A percentile compares a stretch with the other conserved stretches of the same genome.
Conservation (phyloP, 148 eudicot genomes). For the Cornus controversa region DNA sequence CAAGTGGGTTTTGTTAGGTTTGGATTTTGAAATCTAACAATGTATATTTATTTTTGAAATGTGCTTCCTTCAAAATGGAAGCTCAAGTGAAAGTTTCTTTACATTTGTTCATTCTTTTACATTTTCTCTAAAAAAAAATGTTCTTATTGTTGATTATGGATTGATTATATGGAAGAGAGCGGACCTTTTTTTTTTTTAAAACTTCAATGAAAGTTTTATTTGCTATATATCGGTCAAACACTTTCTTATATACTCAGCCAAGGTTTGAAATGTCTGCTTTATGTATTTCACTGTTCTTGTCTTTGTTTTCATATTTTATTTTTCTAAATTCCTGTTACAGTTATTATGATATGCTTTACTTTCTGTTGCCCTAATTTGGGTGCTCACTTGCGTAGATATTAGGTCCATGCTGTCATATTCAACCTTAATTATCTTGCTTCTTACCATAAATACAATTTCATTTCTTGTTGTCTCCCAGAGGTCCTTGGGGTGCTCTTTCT, state of each 20-base stretch:
- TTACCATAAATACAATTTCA: neutral
- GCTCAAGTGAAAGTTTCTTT: neutral
- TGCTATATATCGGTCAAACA: neutral
- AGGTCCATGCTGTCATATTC: neutral
- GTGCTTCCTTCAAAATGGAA: neutral
- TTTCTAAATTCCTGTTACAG: neutral
- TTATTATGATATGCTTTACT: neutral
- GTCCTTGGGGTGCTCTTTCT: constrained; percentile 94
- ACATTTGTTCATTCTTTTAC: neutral
- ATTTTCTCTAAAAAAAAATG: neutral
- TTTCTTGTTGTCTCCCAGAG: constrained; percentile 42
- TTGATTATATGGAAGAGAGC: neutral
- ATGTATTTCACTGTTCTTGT: neutral
- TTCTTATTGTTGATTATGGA: too few species aligned
- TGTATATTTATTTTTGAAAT: neutral
- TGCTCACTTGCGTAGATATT: neutral
- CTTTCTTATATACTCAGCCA: neutral
- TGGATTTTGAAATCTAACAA: neutral
- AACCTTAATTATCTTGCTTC: constrained; percentile 1
- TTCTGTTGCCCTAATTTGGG: neutral
- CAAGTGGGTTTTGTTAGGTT: neutral
- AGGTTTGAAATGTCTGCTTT: neutral
- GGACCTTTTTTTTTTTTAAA: neutral
- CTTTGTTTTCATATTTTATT: neutral
- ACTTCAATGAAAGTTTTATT: neutral